A percentile compares a stretch with the other conserved stretches of the same genome.
These are phyloP conservation scores for Hypoxylon trugodes DNA, from an alignment of 495 filamentous ascomycete species.

Conservation along the genomic window DNA sequence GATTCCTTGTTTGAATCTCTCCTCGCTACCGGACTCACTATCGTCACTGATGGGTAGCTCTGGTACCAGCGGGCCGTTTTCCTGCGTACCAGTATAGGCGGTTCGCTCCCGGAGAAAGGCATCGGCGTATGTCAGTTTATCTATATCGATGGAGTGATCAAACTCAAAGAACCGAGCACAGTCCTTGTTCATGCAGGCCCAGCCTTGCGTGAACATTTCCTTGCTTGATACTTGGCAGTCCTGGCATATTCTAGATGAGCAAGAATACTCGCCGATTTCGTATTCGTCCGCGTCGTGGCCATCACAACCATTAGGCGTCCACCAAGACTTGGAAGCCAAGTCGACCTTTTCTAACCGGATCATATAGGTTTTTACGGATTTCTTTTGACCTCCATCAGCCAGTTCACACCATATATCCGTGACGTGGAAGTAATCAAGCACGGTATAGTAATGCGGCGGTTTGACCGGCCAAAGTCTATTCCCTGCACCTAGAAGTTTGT, in stretches of 20 bases:
- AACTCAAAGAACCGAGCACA: conserved; percentile 69
- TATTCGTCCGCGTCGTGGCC: conserved; percentile 15
- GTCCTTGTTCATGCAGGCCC: conserved; percentile 70
- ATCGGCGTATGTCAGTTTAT: conserved; percentile 61
- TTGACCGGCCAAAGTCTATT: conserved; percentile 61
- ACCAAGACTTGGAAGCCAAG: conserved; percentile 70
- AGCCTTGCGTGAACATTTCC: conserved; percentile 61
- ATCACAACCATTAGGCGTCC: conserved; percentile 51
- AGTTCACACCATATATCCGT: conserved; percentile 78
- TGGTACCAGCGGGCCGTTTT: conserved; percentile 52
- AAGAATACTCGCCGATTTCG: conserved; percentile 18
- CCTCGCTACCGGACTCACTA: conserved; percentile 46
- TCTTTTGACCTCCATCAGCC: conserved; percentile 17
- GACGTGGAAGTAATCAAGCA: conserved; percentile 77
- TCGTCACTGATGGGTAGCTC: conserved; percentile 24
- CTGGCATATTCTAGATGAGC: conserved; percentile 26
- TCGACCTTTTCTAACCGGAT: conserved; percentile 78
- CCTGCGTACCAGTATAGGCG: conserved; percentile 11
- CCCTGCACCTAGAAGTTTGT: conserved; percentile 54
- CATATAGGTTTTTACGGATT: conserved; percentile 57
- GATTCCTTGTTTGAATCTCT: conserved; percentile 61
- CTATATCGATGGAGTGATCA: conserved; percentile 24
- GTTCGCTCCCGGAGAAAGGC: conserved; percentile 64
- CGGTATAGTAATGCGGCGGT: conserved; percentile 70
- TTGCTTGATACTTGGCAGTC: conserved; percentile 43